Evolutionary conservation across 2,329 filamentous ascomycete species (phyloP), one percentile per base, ranked within the genome.

Genomic region (Bimuria novae-zelandiae): DNA sequence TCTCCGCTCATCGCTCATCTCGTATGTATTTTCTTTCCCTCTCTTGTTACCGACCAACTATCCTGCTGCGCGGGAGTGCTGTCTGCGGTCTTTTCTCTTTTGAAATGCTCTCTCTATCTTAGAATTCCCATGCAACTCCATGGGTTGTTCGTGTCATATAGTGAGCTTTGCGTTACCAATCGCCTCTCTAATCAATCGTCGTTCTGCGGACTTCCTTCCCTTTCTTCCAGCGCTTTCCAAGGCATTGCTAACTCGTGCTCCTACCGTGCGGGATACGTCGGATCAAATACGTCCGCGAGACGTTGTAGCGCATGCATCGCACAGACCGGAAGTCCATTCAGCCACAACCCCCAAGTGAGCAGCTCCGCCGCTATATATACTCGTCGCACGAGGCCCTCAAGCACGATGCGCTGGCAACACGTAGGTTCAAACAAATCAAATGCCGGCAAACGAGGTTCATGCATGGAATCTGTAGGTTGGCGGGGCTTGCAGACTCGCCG

Each of bases 391-490:
- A 40, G 32, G 39, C 16, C 30, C 37, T 41, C 19, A 21, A 16
- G 35, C 17, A 25, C 23, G 33, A 41, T 39, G 27, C 32, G 45
- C 22, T 43, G 47, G 25, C 36, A 30, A 5, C 10, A 27, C 51
- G 48, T 54, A 51, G 23, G 44, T 45, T 21, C n/a, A n/a, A n/a
- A n/a, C n/a, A n/a, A n/a, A n/a, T n/a, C n/a, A n/a, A n/a, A n/a
- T 33, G 30, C 30, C 12, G 30, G 30, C 30, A 33, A 33, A n/a
- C n/a, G n/a, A n/a, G n/a, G n/a, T n/a, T n/a, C n/a, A n/a, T 12
- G 47, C 19, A 49, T 47, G 44, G 51, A 54, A 50, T 52, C 43
- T 52, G 48, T 54, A 51, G 23, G 44, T 45, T 21, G 51, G 56
- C 51, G 53, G 56, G 53, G 53, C 35, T 42, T 59, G 56, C 53